A percentile compares a stretch with the other conserved stretches of the same genome.
Evolutionary conservation across 768 basidiomycete genomes (phyloP).

Genomic region (Phylloporus sp.): DNA sequence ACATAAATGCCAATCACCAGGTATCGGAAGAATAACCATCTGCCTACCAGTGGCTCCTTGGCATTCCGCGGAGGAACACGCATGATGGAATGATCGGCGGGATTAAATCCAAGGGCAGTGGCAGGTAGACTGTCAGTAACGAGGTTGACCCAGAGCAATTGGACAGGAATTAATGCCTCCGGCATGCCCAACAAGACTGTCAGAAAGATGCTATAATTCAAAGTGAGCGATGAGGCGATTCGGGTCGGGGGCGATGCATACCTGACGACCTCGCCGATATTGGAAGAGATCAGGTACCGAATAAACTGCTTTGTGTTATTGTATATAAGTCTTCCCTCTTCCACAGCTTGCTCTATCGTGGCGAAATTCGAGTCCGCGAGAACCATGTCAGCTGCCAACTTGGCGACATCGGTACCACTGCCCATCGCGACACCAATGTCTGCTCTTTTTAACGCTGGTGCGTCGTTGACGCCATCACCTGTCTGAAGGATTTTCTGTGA

Average conservation of each 20-base stretch:
- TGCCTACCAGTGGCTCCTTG: constrained; percentile 84
- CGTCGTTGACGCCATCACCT: constrained; percentile 97
- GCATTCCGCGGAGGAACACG: constrained; percentile 85
- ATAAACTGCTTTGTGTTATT: constrained; percentile 99
- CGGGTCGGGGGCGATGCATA: constrained; percentile 9
- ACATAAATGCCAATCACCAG: constrained; percentile 92
- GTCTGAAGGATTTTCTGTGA: constrained; percentile 48
- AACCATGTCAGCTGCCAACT: constrained; percentile 97
- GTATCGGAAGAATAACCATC: constrained; percentile 96
- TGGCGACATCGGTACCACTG: constrained; percentile 97
- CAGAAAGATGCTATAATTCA: constrained; percentile 75
- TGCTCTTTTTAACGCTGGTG: constrained; percentile 93
- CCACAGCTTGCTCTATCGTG: constrained; percentile 93
- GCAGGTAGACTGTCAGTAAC: constrained; percentile 96
- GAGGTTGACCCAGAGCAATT: constrained; percentile 97
- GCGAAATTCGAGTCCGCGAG: constrained; percentile 96
- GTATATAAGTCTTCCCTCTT: constrained; percentile 96
- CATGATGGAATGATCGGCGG: constrained; percentile 96
- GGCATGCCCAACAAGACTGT: constrained; percentile 98
- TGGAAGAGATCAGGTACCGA: constrained; percentile 96
- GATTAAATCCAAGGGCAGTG: constrained; percentile 97
- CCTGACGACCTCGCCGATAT: constrained; percentile 95
- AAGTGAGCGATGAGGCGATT: neutral
- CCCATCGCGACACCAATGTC: constrained; percentile 99
- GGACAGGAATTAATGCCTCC: constrained; percentile 96